Conservation (phyloP, 192 early-diverging fungal genomes). For the Rhizophagus clarus region DNA sequence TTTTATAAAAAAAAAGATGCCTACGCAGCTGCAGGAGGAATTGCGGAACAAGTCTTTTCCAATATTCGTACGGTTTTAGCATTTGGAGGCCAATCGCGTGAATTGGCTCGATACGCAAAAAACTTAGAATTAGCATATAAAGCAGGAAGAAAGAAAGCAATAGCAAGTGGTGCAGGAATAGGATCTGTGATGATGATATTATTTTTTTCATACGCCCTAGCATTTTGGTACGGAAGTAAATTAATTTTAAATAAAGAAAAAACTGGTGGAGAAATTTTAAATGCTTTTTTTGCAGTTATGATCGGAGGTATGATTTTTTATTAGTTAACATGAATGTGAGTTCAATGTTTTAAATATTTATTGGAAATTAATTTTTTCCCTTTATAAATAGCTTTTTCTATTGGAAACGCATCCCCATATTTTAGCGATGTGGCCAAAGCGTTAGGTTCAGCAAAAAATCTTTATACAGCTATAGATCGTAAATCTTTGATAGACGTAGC, state of each 20-base stretch:
- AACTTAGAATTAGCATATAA: constrained; percentile 62
- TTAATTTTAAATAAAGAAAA: constrained; percentile 50
- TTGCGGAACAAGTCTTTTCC: constrained; percentile 83
- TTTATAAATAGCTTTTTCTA: constrained; percentile 44
- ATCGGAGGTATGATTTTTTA: constrained; percentile 61
- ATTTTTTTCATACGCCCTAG: constrained; percentile 73
- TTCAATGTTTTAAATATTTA: neutral
- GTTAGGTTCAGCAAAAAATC: constrained; percentile 74
- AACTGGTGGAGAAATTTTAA: constrained; percentile 60
- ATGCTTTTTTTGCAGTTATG: constrained; percentile 85
- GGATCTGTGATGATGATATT: constrained; percentile 72
- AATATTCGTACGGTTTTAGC: constrained; percentile 84
- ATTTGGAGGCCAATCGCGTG: constrained; percentile 80
- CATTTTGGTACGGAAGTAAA: constrained; percentile 77
- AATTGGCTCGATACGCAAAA: constrained; percentile 59
- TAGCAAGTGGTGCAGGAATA: constrained; percentile 59
- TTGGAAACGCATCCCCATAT: constrained; percentile 72
- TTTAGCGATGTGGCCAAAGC: constrained; percentile 70
- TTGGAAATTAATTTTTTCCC: neutral
- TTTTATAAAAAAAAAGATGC: constrained; percentile 54
- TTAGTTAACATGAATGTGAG: neutral
- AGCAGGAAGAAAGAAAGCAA: constrained; percentile 63
- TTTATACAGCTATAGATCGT: constrained; percentile 81
- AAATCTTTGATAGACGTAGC: constrained; percentile 70
- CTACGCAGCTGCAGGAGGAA: constrained; percentile 79